Evolutionary conservation across 768 basidiomycete genomes (phyloP), one percentile per base, ranked within the genome.

Genomic region (Hygrophoropsis aurantiaca): DNA sequence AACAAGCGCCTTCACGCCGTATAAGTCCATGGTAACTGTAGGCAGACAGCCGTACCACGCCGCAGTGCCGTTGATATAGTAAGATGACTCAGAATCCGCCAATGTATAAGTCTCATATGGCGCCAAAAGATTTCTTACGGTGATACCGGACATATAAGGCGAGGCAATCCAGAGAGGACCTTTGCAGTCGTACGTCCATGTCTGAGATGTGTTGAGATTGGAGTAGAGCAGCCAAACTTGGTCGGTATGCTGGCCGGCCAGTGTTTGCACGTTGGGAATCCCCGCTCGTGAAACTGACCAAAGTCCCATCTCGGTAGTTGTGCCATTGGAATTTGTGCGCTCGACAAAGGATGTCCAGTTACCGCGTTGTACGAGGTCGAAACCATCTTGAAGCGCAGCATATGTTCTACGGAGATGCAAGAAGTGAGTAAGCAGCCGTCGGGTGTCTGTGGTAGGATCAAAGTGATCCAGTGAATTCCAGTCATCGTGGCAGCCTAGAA

Each of bases 391-490:
- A 10, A 95, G 74, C 3, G 87, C 75, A 19, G 75, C 79, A 65
- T 86, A 95, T 11, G 73, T 66, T 5, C 62, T 63, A 24, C 94
- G 85, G 30, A 95, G 73, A 57, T 81, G 74, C 47, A 85, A 64
- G 70, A 90, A 85, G 44, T 87, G 89, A 15, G 80, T 63, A 58
- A 90, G 82, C 47, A 90, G 60, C 47, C 91, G 84, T 32, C 87
- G 81, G 32, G 78, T 77, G 58, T 89, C 84, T 11, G 84, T 71
- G 2, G 93, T 94, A 21, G 92, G 91, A 65, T 97, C 94, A 62
- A 95, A 95, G 64, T 97, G 94, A 58, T 97, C 94, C 25, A 94
- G 81, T 2, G 88, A 80, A 64, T 95, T 94, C 90, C 89, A 94
- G 56, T 89, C 84, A 60, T 95, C 91, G 38, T 85, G 58, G 63